Percentiles rank a stretch among this genome's conserved stretches.
Conservation (phyloP, 352 stramenopile species). For the Pythium dissimile region DNA sequence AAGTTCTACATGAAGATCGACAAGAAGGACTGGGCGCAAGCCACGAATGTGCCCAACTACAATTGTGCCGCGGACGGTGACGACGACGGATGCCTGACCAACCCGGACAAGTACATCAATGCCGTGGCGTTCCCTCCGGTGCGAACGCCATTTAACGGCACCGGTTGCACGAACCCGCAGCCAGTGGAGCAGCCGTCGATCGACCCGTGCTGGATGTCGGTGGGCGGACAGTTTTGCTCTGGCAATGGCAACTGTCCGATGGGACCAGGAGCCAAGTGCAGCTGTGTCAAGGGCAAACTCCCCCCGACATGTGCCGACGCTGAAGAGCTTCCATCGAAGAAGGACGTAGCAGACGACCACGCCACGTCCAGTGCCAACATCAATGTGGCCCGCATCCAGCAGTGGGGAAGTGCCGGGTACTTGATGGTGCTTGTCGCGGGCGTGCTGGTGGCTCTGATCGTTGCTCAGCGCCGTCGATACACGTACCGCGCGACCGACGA, state of each 20-base stretch:
- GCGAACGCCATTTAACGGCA: conserved; percentile 42
- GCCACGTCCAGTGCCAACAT: background rate
- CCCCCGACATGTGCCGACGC: conserved; percentile 14
- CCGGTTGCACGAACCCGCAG: conserved; percentile 20
- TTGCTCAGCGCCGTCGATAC: conserved; percentile 10
- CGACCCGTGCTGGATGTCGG: conserved; percentile 78
- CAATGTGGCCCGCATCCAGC: background rate
- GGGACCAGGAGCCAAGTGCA: conserved; percentile 64
- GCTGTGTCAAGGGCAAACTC: conserved; percentile 29
- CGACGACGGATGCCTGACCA: conserved; percentile 50
- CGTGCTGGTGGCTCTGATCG: conserved; percentile 5
- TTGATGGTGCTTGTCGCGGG: conserved; percentile 13
- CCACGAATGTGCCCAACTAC: conserved; percentile 52
- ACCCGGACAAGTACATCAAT: conserved; percentile 64
- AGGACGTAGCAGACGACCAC: background rate
- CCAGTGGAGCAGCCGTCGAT: conserved; percentile 38
- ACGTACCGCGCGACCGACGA: background rate
- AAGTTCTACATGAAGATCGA: conserved; percentile 60
- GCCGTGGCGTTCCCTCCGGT: conserved; percentile 49
- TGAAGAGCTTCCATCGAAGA: background rate
- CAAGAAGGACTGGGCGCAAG: conserved; percentile 40
- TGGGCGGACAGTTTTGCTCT: conserved; percentile 68
- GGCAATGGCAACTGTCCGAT: conserved; percentile 61
- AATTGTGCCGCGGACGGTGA: conserved; percentile 64
- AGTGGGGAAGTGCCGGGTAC: conserved; percentile 10